Evolutionary conservation across 1,284 basidiomycete species (phyloP), one percentile per base, ranked within the genome.

Genomic region (Mycena citricolor): DNA sequence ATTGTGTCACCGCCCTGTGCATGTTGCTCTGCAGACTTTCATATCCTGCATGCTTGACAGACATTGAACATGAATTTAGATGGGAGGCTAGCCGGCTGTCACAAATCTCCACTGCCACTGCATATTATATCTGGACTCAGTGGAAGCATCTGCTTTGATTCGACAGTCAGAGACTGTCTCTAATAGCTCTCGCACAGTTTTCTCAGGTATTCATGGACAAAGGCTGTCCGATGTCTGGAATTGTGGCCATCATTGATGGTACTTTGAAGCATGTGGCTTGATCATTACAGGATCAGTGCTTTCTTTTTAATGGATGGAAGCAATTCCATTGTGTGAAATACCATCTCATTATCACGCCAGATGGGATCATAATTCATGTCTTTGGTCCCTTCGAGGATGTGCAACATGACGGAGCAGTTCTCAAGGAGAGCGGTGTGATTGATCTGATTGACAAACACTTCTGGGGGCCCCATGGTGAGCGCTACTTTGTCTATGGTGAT

Each of bases 341-440:
- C 25, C 44, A 46, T 16, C 39, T 39, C 2, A 2, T 47, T 14
- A 21, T 52, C 8, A 30, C 47, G 4, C 54, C 55, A 7, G 54
- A 55, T 40, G 51, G 55, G 7, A 44, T 57, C 16, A 39, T 54
- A 2, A 50, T 54, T 11, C 55, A 55, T 39, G 30, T 56, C 10
- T 57, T 43, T 52, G 55, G 54, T 5, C 55, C 55, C 17, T 49
- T 55, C 0, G 52, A 55, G 26, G 55, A 52, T 1, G 32, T 47
- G 25, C 32, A 49, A 1, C 54, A 56, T 30, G 53, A 56, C 36
- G 44, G 54, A 28, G 47, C 52, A 1, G 39, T 55, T 7, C 54
- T 41, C 29, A 47, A 54, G 32, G 44, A 57, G 24, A 49, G 45
- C n/a, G 46, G 54, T 13, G n/a, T 56, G 7, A 21, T 31, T 2